Percentiles rank a stretch among this genome's conserved stretches.
These are phyloP conservation scores for Sonneratia alba DNA, from an alignment of 345 rosid species.

Conservation along the genomic window DNA sequence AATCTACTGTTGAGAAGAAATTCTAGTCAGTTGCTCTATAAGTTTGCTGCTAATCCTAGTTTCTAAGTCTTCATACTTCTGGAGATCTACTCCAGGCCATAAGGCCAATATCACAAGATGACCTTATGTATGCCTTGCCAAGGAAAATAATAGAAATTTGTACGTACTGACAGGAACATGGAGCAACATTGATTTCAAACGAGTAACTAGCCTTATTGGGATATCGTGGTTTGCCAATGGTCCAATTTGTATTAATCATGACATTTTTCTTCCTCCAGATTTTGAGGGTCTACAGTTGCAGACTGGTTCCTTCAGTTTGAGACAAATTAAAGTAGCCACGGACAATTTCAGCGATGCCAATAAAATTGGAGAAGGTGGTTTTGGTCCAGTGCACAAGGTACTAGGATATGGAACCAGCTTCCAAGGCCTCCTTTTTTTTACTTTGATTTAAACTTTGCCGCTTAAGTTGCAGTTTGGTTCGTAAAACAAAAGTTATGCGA, in stretches of 20 bases:
- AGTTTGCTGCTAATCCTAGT: background rate
- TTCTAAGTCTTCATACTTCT: background rate
- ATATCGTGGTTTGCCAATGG: background rate
- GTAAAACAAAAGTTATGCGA: background rate
- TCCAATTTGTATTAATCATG: background rate
- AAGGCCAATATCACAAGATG: too few relatives aligned
- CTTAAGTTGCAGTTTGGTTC: background rate
- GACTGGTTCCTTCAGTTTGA: slow-evolving; percentile 13
- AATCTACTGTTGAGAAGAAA: background rate
- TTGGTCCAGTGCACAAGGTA: slow-evolving; percentile 19
- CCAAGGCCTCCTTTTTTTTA: slow-evolving; percentile 7
- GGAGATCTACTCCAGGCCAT: background rate
- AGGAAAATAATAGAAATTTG: too few relatives aligned
- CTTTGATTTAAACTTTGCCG: slow-evolving; percentile 4
- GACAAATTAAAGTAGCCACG: slow-evolving; percentile 18
- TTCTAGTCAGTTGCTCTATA: background rate
- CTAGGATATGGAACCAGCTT: background rate
- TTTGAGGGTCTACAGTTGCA: slow-evolving; percentile 11
- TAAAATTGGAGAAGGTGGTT: slow-evolving; percentile 23
- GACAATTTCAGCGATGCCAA: slow-evolving; percentile 13
- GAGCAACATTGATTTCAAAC: background rate
- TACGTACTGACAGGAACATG: background rate
- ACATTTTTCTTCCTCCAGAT: background rate
- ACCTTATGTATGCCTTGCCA: too few relatives aligned
- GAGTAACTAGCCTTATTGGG: background rate